Percentiles rank a stretch among this genome's conserved stretches.
phyloP scores from a whole-genome alignment of 1,139 yeast species.

The Candida gigantensis region DNA sequence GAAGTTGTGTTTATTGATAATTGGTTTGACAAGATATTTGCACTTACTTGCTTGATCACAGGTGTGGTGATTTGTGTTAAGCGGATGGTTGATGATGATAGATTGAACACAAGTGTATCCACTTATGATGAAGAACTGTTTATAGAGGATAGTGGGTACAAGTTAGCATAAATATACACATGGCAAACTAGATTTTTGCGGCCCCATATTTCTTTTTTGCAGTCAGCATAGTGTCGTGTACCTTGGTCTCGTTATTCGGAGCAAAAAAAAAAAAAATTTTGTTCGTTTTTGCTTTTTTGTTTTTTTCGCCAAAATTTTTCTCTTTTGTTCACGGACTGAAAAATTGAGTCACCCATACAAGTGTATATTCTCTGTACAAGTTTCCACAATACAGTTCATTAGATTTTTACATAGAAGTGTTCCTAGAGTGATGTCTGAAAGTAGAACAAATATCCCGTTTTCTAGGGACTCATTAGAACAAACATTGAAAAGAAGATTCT shows the following conservation, averaged over 20 bases:
- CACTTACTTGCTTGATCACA: slow-evolving; percentile 55
- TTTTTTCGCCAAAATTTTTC: no score
- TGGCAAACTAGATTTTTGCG: no score
- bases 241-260: no score
- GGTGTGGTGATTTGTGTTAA: slow-evolving; percentile 42
- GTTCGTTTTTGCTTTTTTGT: no score
- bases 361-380: no score
- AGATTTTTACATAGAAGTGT: slow-evolving; percentile 9
- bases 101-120: slow-evolving; percentile 13
- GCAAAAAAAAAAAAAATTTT: slow-evolving; percentile 1
- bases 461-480: slow-evolving; percentile 87
- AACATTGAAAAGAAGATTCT: slow-evolving; percentile 91
- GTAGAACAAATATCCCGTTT: slow-evolving; percentile 45
- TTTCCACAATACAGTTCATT: slow-evolving; percentile 7
- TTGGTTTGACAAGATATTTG: slow-evolving; percentile 80
- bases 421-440: slow-evolving; percentile 28
- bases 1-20: slow-evolving; percentile 67
- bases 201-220: no score
- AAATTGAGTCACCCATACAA: background rate
- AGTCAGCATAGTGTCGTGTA: no score
- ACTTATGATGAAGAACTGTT: slow-evolving; percentile 35
- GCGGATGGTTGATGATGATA: slow-evolving; percentile 22
- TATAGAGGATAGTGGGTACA: slow-evolving; percentile 13
- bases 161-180: slow-evolving; percentile 15
- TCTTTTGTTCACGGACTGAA: no score